phyloP scores from a whole-genome alignment of 2,329 filamentous ascomycete genomes.

The Ophiostoma angusticollis region DNA sequence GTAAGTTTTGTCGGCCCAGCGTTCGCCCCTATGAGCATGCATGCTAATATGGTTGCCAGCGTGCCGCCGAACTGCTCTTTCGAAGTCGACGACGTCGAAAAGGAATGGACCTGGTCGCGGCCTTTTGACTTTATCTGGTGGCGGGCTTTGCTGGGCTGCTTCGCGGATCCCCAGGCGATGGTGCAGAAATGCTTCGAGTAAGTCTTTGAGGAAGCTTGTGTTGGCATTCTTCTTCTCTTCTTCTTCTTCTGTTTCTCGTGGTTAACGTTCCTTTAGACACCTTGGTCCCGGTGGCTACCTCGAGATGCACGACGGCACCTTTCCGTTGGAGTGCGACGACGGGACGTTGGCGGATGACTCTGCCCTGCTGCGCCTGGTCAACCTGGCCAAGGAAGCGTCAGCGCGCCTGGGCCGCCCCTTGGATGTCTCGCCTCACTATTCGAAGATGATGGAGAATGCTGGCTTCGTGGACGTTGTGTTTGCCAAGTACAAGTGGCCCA shows the following conservation, averaged over 20 bases:
- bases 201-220: no score
- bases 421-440: conserved; percentile 12
- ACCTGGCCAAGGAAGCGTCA: conserved; percentile 9
- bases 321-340: conserved; percentile 14
- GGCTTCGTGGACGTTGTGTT: conserved; percentile 19
- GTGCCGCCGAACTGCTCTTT: conserved; percentile 12
- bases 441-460: conserved; percentile 15
- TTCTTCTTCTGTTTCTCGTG: background rate
- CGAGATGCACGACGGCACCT: conserved; percentile 15
- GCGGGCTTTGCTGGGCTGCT: conserved; percentile 14
- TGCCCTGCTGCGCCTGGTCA: conserved; percentile 2
- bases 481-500: conserved; percentile 18
- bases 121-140: conserved; percentile 16
- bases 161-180: conserved; percentile 10
- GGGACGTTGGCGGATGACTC: conserved; percentile 11
- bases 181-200: conserved; percentile 13
- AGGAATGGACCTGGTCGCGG: conserved; percentile 15
- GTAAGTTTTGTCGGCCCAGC: background rate
- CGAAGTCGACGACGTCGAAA: conserved; percentile 15
- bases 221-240: no score
- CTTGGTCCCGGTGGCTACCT: conserved; percentile 16
- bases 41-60: background rate
- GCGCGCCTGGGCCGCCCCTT: conserved; percentile 12
- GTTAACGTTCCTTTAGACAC: background rate
- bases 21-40: no score